Base-by-base conservation (phyloP, 257 asterid genomes). In the Henckelia pumila region DNA sequence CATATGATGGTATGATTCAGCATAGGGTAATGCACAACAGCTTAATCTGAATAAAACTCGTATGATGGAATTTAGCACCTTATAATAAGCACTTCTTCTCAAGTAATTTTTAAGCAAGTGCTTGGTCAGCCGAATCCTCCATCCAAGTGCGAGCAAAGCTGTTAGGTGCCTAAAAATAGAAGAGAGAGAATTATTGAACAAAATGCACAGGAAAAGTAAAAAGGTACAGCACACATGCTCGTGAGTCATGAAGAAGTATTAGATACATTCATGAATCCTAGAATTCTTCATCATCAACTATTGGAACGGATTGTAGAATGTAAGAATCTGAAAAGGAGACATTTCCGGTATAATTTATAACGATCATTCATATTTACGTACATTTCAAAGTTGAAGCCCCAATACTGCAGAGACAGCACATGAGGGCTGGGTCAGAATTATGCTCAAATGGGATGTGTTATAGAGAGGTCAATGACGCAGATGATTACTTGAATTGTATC, bases 121-220 rank as follows among this genome's bases (percentile, higher is more conserved):
- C 79, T 84, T 86, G 72, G 99, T 91, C 73, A 94, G 80, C 64
- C 99, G 95, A 78, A 91, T 94, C 71, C 97, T 91, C 99, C 99
- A 94, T 77, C 96, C 99, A 80, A 94, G 95, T 28, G 99, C 99
- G 76, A 94, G 92, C 83, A 81, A 75, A 49, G 88, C 62, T 24
- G 96, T 94, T 81, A 94, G 88, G 82, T 91, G 85, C 86, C 99
- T 94, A 82, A 28, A 59, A 68, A 63, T 30, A 73, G 58, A 57
- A 61, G 35, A 61, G 35, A 49, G 40, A 68, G 53, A n/a, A 47
- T 67, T 3, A 47, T 32, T 66, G 56, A 23, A 71, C 56, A 67
- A 50, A 56, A 74, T 56, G 47, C 37, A 23, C 33, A 14, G 55
- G 58, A 55, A 50, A 70, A 30, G 3, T 13, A 58, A 7, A 67